These are phyloP conservation scores for Plasmodium cynomolgi DNA, from an alignment of 169 alveolate species.

Conservation along the genomic window DNA sequence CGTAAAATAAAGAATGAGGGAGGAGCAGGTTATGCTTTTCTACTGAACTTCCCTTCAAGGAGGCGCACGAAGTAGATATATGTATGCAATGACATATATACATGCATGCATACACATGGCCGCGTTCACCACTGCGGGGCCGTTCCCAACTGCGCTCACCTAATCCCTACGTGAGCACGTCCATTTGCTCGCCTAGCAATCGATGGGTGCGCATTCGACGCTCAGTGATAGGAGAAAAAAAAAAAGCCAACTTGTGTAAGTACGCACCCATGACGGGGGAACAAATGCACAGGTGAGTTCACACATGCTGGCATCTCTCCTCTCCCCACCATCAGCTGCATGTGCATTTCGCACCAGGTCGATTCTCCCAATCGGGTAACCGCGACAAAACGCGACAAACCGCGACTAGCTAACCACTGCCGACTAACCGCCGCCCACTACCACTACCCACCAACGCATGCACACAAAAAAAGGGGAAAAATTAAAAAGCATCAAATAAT, in stretches of 20 bases:
- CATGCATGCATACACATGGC: background rate
- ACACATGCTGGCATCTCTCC: background rate
- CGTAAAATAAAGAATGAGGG: background rate
- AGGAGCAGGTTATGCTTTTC: background rate
- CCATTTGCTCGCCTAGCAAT: background rate
- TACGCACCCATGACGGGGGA: background rate
- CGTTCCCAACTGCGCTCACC: background rate
- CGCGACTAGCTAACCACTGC: background rate
- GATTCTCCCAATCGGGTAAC: background rate
- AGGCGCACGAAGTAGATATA: background rate
- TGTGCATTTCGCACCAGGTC: background rate
- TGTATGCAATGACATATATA: background rate
- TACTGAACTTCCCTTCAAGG: background rate
- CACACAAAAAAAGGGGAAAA: constrained; percentile 6
- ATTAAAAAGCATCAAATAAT: constrained; percentile 41
- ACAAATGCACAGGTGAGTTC: background rate
- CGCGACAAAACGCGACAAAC: background rate
- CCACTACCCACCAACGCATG: background rate
- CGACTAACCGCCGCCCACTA: background rate
- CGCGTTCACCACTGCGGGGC: background rate
- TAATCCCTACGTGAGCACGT: background rate
- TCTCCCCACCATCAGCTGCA: background rate
- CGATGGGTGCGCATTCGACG: background rate
- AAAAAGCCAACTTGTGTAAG: background rate
- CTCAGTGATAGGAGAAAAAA: background rate